These are phyloP conservation scores for Salix exigua DNA, from an alignment of 345 rosid species.

Conservation along the genomic window DNA sequence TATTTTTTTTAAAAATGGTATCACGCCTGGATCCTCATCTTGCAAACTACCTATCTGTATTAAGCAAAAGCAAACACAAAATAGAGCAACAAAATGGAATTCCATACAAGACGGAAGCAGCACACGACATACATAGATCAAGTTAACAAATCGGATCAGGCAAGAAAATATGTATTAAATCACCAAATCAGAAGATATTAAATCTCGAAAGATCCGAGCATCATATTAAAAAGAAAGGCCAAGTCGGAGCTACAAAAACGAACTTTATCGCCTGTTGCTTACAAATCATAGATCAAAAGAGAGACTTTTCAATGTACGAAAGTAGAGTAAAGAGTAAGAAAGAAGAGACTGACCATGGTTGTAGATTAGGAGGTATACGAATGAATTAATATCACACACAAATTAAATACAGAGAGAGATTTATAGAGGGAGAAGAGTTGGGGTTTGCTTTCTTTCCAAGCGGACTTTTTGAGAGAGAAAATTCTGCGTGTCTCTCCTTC, in stretches of 20 bases:
- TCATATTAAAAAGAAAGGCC: background rate
- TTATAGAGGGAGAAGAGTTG: background rate
- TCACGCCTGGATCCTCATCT: background rate
- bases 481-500: too few species aligned
- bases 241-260: background rate
- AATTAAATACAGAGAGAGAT: background rate
- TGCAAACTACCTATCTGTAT: background rate
- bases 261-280: too few species aligned
- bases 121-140: background rate
- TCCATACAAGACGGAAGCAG: background rate
- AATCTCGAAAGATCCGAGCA: background rate
- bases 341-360: constrained; percentile 12
- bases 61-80: background rate
- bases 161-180: background rate
- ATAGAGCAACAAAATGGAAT: background rate
- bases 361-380: background rate
- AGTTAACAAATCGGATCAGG: background rate
- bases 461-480: background rate
- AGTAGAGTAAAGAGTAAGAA: background rate
- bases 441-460: background rate
- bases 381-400: background rate
- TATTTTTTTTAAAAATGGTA: background rate
- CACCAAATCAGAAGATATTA: background rate
- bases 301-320: background rate
- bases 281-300: constrained; percentile 11